These are phyloP conservation scores for Clausena lansium DNA, from an alignment of 345 rosid species.

Conservation along the genomic window DNA sequence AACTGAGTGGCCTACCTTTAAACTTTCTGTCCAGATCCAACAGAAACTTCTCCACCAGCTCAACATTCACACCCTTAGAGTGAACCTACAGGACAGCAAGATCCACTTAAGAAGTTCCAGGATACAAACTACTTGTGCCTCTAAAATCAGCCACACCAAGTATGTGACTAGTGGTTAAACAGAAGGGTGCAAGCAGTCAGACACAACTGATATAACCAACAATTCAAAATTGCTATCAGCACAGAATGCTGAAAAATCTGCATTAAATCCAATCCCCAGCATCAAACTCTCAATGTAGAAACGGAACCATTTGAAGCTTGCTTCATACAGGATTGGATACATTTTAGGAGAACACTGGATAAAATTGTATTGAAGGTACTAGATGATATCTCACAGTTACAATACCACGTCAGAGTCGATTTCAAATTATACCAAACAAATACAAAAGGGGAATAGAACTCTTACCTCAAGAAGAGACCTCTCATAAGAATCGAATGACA, in stretches of 20 bases:
- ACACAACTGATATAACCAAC: neutral
- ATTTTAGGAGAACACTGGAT: neutral
- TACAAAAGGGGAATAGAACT: constrained; percentile 16
- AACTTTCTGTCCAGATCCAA: constrained; percentile 65
- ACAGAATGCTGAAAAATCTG: constrained; percentile 4
- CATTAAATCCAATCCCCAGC: neutral
- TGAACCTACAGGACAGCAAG: constrained; percentile 58
- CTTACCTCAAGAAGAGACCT: constrained; percentile 81
- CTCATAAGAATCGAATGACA: constrained; percentile 65
- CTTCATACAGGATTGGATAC: neutral
- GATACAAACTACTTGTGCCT: constrained; percentile 3
- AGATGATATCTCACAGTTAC: neutral
- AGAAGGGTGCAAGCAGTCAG: neutral
- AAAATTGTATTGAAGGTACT: neutral
- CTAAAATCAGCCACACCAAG: neutral
- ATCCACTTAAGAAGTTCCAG: neutral
- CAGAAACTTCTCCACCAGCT: constrained; percentile 70
- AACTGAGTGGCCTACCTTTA: constrained; percentile 41
- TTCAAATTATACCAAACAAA: neutral
- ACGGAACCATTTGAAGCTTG: neutral
- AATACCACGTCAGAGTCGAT: neutral
- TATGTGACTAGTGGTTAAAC: neutral
- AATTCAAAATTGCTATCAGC: neutral
- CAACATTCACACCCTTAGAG: constrained; percentile 69
- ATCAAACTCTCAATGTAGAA: neutral